Conservation (phyloP, 176 grass and related monocot genomes). For the Oryza australiensis region DNA sequence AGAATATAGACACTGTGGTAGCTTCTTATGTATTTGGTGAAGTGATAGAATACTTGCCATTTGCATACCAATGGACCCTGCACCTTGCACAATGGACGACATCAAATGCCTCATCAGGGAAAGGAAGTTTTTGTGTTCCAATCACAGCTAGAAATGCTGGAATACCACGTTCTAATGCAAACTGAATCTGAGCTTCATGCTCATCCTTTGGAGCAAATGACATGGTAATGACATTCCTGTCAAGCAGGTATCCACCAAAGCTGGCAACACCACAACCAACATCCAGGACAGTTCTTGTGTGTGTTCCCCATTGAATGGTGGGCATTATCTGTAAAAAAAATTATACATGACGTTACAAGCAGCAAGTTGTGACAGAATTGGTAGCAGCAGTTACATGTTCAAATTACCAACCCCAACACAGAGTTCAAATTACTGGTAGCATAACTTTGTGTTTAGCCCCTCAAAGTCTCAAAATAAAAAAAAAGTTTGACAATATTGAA, state of each 20-base stretch:
- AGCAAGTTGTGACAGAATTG: no score
- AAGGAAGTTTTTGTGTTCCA: constrained; percentile 77
- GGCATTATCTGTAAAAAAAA: constrained; percentile 61
- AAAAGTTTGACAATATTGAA: not conserved
- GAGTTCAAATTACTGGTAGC: not conserved
- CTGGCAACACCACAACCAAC: constrained; percentile 97
- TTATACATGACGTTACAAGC: constrained; percentile 3
- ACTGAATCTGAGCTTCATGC: constrained; percentile 97
- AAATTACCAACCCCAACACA: not conserved
- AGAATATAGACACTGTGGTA: not conserved
- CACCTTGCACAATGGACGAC: constrained; percentile 85
- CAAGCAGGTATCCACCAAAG: constrained; percentile 84
- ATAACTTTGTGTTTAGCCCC: not conserved
- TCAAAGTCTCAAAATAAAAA: not conserved
- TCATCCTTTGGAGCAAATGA: constrained; percentile 96
- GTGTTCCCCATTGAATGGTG: constrained; percentile 61
- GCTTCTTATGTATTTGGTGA: constrained; percentile 11
- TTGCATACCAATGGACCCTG: constrained; percentile 82
- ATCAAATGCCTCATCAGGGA: constrained; percentile 90
- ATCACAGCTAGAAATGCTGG: constrained; percentile 87
- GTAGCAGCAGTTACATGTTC: not conserved
- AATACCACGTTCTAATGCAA: constrained; percentile 90
- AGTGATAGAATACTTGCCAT: constrained; percentile 52
- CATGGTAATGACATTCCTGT: constrained; percentile 87
- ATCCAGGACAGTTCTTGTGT: constrained; percentile 77